phyloP scores from a whole-genome alignment of 2,329 filamentous ascomycete species.

The Aureobasidium subglaciale region DNA sequence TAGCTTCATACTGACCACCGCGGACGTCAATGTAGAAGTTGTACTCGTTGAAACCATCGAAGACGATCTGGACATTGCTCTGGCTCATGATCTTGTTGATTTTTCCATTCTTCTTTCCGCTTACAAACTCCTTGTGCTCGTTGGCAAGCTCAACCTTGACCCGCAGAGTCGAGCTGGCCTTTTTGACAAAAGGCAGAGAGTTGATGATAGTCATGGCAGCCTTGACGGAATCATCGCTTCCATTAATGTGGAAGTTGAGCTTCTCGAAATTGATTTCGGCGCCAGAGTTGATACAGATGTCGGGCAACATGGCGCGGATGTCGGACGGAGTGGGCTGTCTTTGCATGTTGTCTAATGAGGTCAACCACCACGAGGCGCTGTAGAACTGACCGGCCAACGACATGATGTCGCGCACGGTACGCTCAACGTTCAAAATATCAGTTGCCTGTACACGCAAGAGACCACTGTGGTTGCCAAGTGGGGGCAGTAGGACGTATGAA shows the following conservation, averaged over 20 bases:
- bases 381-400: constrained; percentile 94
- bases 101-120: constrained; percentile 99
- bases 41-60: constrained; percentile 98
- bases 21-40: constrained; percentile 99
- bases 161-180: constrained; percentile 83
- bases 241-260: constrained; percentile 85
- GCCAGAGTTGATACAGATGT: constrained; percentile 93
- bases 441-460: constrained; percentile 85
- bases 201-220: constrained; percentile 90
- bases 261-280: constrained; percentile 94
- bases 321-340: constrained; percentile 59
- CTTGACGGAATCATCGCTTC: constrained; percentile 94
- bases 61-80: constrained; percentile 98
- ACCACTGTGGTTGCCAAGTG: constrained; percentile 75
- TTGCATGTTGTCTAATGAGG: constrained; percentile 62
- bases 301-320: constrained; percentile 81
- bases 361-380: constrained; percentile 91
- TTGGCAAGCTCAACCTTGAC: constrained; percentile 99
- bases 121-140: constrained; percentile 99
- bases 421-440: constrained; percentile 88
- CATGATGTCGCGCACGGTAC: constrained; percentile 94
- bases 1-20: constrained; percentile 83
- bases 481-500: constrained; percentile 87
- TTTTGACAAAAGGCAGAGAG: constrained; percentile 80
- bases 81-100: constrained; percentile 99